These are phyloP conservation scores for Cucurbita pepo DNA, from an alignment of 306 rosid species.

Conservation along the genomic window DNA sequence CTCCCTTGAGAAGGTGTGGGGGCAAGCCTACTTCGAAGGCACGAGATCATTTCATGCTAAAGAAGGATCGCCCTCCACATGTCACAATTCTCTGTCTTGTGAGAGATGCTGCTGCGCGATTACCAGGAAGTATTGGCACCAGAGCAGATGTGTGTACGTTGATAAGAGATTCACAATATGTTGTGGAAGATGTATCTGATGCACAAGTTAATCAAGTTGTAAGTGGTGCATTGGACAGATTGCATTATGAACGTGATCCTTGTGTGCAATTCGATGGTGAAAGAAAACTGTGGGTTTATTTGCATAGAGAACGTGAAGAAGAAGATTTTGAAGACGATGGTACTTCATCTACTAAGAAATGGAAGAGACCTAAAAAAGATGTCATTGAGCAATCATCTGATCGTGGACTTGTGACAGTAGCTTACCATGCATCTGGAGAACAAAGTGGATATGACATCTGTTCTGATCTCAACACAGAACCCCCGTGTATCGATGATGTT, in stretches of 20 bases:
- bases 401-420: slow-evolving; percentile 66
- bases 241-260: slow-evolving; percentile 99
- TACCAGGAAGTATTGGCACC: slow-evolving; percentile 98
- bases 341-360: slow-evolving; percentile 95
- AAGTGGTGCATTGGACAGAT: slow-evolving; percentile 95
- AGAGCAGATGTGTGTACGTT: slow-evolving; percentile 97
- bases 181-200: slow-evolving; percentile 96
- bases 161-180: slow-evolving; percentile 92
- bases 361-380: slow-evolving; percentile 98
- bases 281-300: slow-evolving; percentile 93
- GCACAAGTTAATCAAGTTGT: slow-evolving; percentile 95
- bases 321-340: slow-evolving; percentile 99
- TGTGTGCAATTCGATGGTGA: slow-evolving; percentile 97
- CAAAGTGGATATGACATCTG: slow-evolving; percentile 60
- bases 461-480: slow-evolving; percentile 82
- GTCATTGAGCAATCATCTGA: slow-evolving; percentile 60
- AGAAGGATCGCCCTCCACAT: slow-evolving; percentile 96
- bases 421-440: slow-evolving; percentile 49
- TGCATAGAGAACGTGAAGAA: slow-evolving; percentile 96
- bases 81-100: slow-evolving; percentile 98
- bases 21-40: slow-evolving; percentile 99
- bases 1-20: slow-evolving; percentile 95
- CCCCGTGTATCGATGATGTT: slow-evolving; percentile 47
- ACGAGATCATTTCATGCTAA: slow-evolving; percentile 97
- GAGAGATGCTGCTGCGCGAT: slow-evolving; percentile 96